These are phyloP conservation scores for Thelonectria rubi DNA, from an alignment of 2,329 filamentous ascomycete species.

Conservation along the genomic window DNA sequence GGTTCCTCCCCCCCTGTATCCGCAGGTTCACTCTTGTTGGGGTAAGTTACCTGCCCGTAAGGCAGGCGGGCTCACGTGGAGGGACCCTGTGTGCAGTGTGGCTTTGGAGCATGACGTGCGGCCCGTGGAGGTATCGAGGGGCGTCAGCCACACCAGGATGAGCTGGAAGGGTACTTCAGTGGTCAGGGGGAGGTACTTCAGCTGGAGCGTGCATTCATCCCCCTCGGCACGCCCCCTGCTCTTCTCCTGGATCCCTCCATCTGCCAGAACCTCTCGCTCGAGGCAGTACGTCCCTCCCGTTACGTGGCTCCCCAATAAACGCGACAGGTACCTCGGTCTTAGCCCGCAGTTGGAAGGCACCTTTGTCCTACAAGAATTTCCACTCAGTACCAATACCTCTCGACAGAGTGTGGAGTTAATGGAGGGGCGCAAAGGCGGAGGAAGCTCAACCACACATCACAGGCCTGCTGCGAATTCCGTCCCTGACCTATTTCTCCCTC, in stretches of 20 bases:
- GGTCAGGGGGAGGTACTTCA: background rate
- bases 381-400: no score
- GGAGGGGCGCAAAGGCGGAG: background rate
- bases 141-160: background rate
- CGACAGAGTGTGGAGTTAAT: background rate
- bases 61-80: conserved; percentile 17
- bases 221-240: no score
- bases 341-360: no score
- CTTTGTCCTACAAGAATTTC: no score
- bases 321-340: background rate
- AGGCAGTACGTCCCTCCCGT: background rate
- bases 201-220: background rate
- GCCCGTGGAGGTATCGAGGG: conserved; percentile 6
- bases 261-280: no score
- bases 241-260: background rate
- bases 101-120: conserved; percentile 18
- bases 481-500: background rate
- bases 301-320: background rate
- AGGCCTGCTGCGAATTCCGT: background rate
- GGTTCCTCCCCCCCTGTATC: conserved; percentile 2
- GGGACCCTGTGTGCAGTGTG: conserved; percentile 20
- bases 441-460: background rate
- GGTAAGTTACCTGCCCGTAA: background rate
- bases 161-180: background rate
- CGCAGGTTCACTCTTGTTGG: conserved; percentile 17